Evolutionary conservation across 345 rosid genomes (phyloP).

Genomic region (Luvunga scandens): DNA sequence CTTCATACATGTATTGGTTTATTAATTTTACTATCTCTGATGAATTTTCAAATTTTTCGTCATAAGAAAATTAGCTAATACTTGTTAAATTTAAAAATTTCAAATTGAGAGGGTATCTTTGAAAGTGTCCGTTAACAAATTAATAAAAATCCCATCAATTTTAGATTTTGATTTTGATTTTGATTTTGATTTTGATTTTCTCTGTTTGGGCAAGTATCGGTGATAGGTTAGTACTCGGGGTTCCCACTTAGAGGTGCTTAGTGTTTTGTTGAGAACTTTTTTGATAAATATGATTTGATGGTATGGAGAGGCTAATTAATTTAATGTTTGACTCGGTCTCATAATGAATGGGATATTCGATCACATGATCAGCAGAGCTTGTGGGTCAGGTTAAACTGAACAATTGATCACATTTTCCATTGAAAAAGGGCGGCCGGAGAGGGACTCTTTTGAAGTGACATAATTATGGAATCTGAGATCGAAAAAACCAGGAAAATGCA

Average conservation of each 20-base stretch:
- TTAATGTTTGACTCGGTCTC: not conserved
- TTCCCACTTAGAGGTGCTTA: too few species aligned
- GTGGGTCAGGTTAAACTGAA: not conserved
- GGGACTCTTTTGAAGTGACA: not conserved
- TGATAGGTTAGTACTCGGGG: too few species aligned
- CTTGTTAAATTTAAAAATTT: slow-evolving; percentile 2
- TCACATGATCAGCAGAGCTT: not conserved
- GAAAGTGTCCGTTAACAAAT: not conserved
- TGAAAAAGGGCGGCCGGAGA: not conserved
- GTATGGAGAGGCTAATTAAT: not conserved
- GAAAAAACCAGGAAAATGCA: not conserved
- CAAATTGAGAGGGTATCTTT: not conserved
- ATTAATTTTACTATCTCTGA: too few species aligned
- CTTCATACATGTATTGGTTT: accelerated
- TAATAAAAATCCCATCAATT: not conserved
- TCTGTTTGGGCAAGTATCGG: too few species aligned
- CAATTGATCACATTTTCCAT: not conserved
- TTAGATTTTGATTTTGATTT: not conserved
- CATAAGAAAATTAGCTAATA: not conserved
- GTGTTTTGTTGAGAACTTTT: too few species aligned
- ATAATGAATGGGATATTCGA: not conserved
- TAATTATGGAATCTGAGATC: not conserved
- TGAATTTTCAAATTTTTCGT: accelerated
- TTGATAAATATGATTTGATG: too few species aligned
- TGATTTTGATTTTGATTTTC: too few species aligned